Evolutionary conservation across 2,329 filamentous ascomycete species (phyloP), one percentile per base, ranked within the genome.

Genomic region (Penicillium sp.): DNA sequence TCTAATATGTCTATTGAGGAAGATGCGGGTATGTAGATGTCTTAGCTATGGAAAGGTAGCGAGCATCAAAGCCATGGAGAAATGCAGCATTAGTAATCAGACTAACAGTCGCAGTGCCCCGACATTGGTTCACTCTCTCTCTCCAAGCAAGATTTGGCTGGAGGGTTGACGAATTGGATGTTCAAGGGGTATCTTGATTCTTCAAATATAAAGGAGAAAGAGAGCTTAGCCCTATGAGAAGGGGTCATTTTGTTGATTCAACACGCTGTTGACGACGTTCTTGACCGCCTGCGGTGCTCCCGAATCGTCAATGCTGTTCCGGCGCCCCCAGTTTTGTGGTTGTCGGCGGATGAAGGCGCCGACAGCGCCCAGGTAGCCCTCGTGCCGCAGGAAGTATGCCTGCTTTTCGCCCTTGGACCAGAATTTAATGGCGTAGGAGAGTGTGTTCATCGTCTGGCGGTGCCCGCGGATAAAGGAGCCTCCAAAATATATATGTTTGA

Each of bases 391-490:
- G 74, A 99, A 99, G 74, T 96, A 98, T 0, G 95, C 95, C 76
- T 97, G 92, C 76, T 96, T 97, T 70, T 88, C 83, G 43, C 93
- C 93, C 71, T 95, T 92, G 65, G 90, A 92, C 95, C 95, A 99
- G 78, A 98, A 99, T 67, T 92, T 92, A 77, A 99, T 97, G 71
- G 93, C 95, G 71, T 96, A 99, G 54, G 90, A 93, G 10, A 99
- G 81, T 0, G 95, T 98, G 75, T 98, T 96, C 86, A 99, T 99
- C 13, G 95, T 99, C 78, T 98, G 95, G 16, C 90, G 87, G 75
- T 99, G 95, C 42, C 95, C 95, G 43, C 95, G 88, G 71, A 99
- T 98, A 73, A 98, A 99, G 7, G 90, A 95, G 25, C 95, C 95
- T 23, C 95, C 95, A 75, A 99, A 99, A 79, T 99, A 99, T 60